A percentile compares a stretch with the other conserved stretches of the same genome.
Conservation (phyloP, 352 stramenopile genomes). For the Globisporangium heterothallicum region DNA sequence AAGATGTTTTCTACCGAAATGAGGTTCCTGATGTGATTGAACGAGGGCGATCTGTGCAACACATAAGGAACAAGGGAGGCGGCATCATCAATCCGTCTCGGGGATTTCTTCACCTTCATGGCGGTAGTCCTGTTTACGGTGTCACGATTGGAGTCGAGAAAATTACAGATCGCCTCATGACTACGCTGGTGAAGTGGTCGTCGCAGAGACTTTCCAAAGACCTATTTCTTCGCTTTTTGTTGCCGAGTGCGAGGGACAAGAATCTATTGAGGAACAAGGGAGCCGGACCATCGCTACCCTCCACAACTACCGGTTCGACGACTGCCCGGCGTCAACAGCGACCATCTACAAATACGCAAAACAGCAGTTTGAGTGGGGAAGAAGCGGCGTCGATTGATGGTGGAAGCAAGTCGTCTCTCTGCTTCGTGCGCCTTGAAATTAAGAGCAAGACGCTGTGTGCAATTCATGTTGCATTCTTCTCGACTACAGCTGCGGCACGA, state of each 20-base stretch:
- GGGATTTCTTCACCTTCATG: slow-evolving; percentile 29
- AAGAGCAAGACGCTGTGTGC: slow-evolving; percentile 77
- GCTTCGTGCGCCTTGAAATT: slow-evolving; percentile 76
- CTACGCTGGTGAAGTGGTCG: slow-evolving; percentile 66
- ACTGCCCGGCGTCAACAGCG: too few relatives aligned
- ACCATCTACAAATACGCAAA: slow-evolving; percentile 16
- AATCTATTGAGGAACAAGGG: slow-evolving; percentile 15
- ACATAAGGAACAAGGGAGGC: slow-evolving; percentile 18
- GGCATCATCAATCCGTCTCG: slow-evolving; percentile 15
- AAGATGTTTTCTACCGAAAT: slow-evolving; percentile 58
- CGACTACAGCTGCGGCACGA: slow-evolving; percentile 51
- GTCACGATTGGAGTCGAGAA: slow-evolving; percentile 47
- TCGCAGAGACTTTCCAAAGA: slow-evolving; percentile 74
- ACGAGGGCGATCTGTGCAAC: slow-evolving; percentile 16
- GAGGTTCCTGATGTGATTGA: slow-evolving; percentile 32
- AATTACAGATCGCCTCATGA: slow-evolving; percentile 46
- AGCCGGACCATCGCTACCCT: slow-evolving; percentile 12
- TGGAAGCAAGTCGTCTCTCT: slow-evolving; percentile 57
- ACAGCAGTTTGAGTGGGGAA: slow-evolving; percentile 4
- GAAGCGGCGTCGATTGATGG: slow-evolving; percentile 13
- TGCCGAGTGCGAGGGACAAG: slow-evolving; percentile 8
- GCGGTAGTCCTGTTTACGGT: slow-evolving; percentile 27
- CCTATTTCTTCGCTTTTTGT: slow-evolving; percentile 79
- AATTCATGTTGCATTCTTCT: slow-evolving; percentile 85
- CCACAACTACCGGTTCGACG: slow-evolving; percentile 13